phyloP scores from a whole-genome alignment of 129 eudicot genomes.

The Arctium lappa region DNA sequence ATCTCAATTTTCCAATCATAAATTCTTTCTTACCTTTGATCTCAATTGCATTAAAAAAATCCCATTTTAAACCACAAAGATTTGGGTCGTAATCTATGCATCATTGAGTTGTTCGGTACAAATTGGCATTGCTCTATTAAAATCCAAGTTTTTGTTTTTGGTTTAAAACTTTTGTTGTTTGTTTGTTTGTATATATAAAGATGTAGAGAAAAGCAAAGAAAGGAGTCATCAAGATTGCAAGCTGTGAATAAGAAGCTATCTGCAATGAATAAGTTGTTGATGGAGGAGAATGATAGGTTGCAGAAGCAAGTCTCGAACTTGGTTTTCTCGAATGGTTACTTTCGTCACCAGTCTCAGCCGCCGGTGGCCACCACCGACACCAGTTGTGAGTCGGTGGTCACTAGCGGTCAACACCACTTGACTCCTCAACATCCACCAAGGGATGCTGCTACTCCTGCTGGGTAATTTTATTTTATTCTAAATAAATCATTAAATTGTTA shows the following conservation, averaged over 20 bases:
- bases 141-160: background rate
- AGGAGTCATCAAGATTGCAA: conserved; percentile 79
- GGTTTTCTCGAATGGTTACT: conserved; percentile 71
- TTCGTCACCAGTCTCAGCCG: conserved; percentile 76
- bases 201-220: conserved; percentile 81
- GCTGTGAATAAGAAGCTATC: conserved; percentile 72
- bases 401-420: conserved; percentile 75
- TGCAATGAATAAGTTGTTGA: conserved; percentile 79
- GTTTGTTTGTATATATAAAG: conserved; percentile 21
- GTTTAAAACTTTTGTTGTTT: conserved; percentile 1
- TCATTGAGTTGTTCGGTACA: background rate
- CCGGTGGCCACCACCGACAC: conserved; percentile 70
- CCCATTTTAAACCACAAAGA: conserved; percentile 4
- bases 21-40: background rate
- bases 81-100: background rate
- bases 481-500: background rate
- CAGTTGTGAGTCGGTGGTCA: conserved; percentile 81
- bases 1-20: background rate
- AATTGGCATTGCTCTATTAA: too few species aligned
- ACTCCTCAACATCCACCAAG: conserved; percentile 77
- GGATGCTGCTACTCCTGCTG: conserved; percentile 87
- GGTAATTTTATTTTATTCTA: conserved; percentile 36
- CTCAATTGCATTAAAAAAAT: conserved; percentile 3
- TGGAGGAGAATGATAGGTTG: conserved; percentile 84
- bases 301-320: conserved; percentile 83